phyloP scores from a whole-genome alignment of 257 asterid genomes.

The Cordia subcordata region DNA sequence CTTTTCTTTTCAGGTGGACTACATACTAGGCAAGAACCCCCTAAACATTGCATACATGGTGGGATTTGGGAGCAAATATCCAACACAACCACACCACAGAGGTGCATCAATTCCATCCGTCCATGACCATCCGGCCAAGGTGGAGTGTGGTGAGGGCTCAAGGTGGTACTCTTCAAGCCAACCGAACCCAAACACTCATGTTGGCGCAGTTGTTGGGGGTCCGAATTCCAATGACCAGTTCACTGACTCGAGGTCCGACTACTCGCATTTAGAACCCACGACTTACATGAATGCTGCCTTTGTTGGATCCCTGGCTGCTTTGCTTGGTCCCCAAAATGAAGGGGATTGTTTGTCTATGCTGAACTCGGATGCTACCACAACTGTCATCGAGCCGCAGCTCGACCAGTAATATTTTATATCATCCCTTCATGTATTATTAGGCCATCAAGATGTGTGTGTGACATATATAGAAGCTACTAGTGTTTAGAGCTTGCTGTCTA shows the following conservation, averaged over 20 bases:
- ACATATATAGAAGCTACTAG: too few relatives aligned
- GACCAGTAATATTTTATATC: too few relatives aligned
- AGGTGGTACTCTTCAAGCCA: slow-evolving; percentile 37
- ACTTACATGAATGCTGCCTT: slow-evolving; percentile 79
- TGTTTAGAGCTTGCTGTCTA: too few relatives aligned
- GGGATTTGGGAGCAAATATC: slow-evolving; percentile 53
- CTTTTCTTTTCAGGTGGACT: slow-evolving; percentile 35
- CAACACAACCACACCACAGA: slow-evolving; percentile 48
- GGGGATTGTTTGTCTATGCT: neutral
- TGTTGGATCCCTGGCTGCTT: slow-evolving; percentile 50
- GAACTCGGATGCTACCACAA: neutral
- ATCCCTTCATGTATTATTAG: too few relatives aligned
- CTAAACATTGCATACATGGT: slow-evolving; percentile 58
- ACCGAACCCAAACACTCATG: slow-evolving; percentile 60
- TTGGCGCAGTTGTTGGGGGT: slow-evolving; percentile 76
- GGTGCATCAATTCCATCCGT: slow-evolving; percentile 64
- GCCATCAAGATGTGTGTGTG: too few relatives aligned
- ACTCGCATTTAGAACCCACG: slow-evolving; percentile 55
- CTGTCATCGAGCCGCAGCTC: too few relatives aligned
- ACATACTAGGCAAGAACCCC: slow-evolving; percentile 56
- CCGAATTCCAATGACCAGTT: slow-evolving; percentile 53
- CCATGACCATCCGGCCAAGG: slow-evolving; percentile 16
- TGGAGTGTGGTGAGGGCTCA: slow-evolving; percentile 39
- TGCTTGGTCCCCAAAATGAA: neutral
- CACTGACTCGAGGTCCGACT: slow-evolving; percentile 51